These are phyloP conservation scores for Epichloe aotearoae DNA, from an alignment of 2,329 filamentous ascomycete genomes.

Conservation along the genomic window DNA sequence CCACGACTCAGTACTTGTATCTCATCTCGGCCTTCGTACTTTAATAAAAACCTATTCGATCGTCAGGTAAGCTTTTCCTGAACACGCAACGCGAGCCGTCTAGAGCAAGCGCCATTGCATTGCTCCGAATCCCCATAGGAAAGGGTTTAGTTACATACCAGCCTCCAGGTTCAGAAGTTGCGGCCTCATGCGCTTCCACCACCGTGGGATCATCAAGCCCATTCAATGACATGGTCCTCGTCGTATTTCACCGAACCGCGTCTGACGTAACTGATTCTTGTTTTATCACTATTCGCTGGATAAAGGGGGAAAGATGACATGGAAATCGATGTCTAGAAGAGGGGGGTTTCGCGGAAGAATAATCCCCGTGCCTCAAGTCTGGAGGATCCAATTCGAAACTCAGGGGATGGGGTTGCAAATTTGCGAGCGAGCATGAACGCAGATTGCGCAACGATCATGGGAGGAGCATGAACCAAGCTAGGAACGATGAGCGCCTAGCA, in stretches of 20 bases:
- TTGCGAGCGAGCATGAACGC: not conserved
- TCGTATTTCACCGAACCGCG: not conserved
- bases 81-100: not conserved
- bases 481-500: not conserved
- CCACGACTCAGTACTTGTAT: constrained; percentile 67
- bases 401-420: not conserved
- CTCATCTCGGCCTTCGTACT: constrained; percentile 81
- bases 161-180: constrained; percentile 73
- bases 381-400: not conserved
- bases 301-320: not conserved
- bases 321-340: not conserved
- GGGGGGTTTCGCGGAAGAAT: not conserved
- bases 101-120: not conserved
- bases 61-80: constrained; percentile 6
- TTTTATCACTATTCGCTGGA: not conserved
- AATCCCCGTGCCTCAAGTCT: not conserved
- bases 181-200: constrained; percentile 71
- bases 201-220: constrained; percentile 73
- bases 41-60: constrained; percentile 71
- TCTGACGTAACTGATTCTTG: not conserved
- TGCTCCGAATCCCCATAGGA: not conserved
- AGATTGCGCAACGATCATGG: not conserved
- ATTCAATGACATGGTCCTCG: constrained; percentile 74
- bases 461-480: not conserved
- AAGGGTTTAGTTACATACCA: constrained; percentile 49